phyloP scores from a whole-genome alignment of 2,329 filamentous ascomycete genomes.

The Fusarium sp. region DNA sequence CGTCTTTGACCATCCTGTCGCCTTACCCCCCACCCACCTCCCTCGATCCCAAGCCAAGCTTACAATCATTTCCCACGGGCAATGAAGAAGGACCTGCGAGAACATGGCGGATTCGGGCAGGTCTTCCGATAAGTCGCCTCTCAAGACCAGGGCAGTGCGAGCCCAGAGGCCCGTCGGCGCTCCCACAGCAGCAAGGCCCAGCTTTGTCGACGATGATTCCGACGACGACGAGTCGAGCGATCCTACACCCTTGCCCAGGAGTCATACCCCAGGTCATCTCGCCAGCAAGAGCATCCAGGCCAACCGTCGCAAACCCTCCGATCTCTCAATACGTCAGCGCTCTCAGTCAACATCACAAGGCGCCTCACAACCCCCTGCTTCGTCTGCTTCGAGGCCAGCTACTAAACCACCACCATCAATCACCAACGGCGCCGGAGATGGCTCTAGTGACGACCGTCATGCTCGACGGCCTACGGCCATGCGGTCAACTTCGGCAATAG shows the following conservation, averaged over 20 bases:
- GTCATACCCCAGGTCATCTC: constrained; percentile 72
- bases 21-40: constrained; percentile 26
- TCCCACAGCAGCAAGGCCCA: constrained; percentile 43
- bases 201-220: constrained; percentile 52
- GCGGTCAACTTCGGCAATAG: constrained; percentile 67
- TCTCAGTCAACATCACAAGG: constrained; percentile 62
- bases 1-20: background rate
- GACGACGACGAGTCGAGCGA: constrained; percentile 52
- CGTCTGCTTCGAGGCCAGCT: constrained; percentile 42
- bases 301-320: constrained; percentile 62
- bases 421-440: constrained; percentile 38
- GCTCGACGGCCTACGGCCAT: constrained; percentile 56
- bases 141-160: constrained; percentile 55
- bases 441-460: constrained; percentile 44
- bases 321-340: constrained; percentile 65
- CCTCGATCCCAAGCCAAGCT: constrained; percentile 16
- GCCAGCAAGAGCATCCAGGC: constrained; percentile 67
- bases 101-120: constrained; percentile 59
- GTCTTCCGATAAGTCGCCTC: constrained; percentile 51
- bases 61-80: constrained; percentile 34
- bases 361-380: constrained; percentile 39
- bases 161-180: constrained; percentile 64
- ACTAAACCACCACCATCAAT: constrained; percentile 44
- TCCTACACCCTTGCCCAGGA: constrained; percentile 60
- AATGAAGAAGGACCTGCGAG: constrained; percentile 47